A percentile compares a stretch with the other conserved stretches of the same genome.
Evolutionary conservation across 2,329 filamentous ascomycete genomes (phyloP).

Genomic region (Aspergillus sp.): DNA sequence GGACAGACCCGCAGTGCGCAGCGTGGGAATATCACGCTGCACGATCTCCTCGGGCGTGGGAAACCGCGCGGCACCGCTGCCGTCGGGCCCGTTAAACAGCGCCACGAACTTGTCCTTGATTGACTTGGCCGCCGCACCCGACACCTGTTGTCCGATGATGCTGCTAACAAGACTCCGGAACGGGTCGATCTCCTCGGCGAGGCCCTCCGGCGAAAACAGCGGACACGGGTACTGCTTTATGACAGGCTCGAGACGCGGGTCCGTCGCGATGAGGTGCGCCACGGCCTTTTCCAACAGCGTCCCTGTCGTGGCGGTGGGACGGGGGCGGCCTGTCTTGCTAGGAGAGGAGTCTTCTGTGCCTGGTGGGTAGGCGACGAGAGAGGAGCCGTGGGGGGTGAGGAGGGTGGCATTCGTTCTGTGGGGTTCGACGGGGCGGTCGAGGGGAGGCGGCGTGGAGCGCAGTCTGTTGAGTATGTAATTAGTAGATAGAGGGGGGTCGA

Average conservation of each 20-base stretch:
- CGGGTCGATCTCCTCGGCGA: slow-evolving; percentile 84
- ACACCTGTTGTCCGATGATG: slow-evolving; percentile 96
- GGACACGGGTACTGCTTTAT: slow-evolving; percentile 73
- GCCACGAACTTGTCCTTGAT: slow-evolving; percentile 83
- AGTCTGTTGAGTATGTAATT: slow-evolving; percentile 24
- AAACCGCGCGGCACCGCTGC: slow-evolving; percentile 50
- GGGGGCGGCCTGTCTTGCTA: slow-evolving; percentile 37
- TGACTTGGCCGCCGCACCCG: slow-evolving; percentile 81
- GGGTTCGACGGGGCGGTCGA: slow-evolving; percentile 46
- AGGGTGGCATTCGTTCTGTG: slow-evolving; percentile 48
- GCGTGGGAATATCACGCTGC: slow-evolving; percentile 57
- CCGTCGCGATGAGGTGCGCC: slow-evolving; percentile 69
- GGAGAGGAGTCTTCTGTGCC: slow-evolving; percentile 36
- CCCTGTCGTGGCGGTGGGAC: slow-evolving; percentile 59
- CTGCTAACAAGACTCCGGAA: slow-evolving; percentile 79
- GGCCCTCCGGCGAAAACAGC: slow-evolving; percentile 74
- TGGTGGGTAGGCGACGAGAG: slow-evolving; percentile 48
- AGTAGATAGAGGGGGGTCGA: slow-evolving; percentile 12
- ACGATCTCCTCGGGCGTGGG: slow-evolving; percentile 74
- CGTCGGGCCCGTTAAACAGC: slow-evolving; percentile 56
- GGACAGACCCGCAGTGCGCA: slow-evolving; percentile 84
- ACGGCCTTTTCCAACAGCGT: slow-evolving; percentile 73
- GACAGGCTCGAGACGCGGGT: slow-evolving; percentile 67
- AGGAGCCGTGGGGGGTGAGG: slow-evolving; percentile 47
- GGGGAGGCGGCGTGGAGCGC: slow-evolving; percentile 43